Percentiles rank a stretch among this genome's conserved stretches.
Evolutionary conservation across 2,329 filamentous ascomycete species (phyloP).

Genomic region (Clonostachys chloroleuca): DNA sequence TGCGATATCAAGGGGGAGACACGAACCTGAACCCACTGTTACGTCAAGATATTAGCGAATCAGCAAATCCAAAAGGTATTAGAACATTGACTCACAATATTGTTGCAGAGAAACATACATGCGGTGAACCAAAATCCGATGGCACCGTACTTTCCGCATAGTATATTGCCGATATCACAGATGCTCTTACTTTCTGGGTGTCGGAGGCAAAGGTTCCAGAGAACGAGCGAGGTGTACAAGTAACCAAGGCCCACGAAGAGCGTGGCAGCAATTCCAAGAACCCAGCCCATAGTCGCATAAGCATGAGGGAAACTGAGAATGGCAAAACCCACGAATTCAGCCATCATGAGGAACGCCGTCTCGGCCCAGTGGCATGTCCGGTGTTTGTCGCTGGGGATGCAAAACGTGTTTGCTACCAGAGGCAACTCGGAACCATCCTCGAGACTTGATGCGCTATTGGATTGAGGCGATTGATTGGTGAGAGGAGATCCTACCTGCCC

Average conservation of each 20-base stretch:
- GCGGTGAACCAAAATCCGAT: not conserved
- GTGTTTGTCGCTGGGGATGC: not conserved
- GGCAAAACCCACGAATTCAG: not conserved
- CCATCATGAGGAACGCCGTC: not conserved
- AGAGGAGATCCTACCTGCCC: no score
- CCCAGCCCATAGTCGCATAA: not conserved
- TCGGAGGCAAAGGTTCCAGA: conserved; percentile 2
- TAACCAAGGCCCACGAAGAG: not conserved
- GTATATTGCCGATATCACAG: not conserved
- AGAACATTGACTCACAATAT: not conserved
- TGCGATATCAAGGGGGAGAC: no score
- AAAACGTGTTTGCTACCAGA: no score
- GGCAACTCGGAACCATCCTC: no score
- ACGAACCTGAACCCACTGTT: no score
- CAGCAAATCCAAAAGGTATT: no score
- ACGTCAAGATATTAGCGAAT: no score
- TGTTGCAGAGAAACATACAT: conserved; percentile 3
- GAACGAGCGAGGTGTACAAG: not conserved
- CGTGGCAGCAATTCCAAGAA: not conserved
- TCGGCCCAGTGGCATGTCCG: not conserved
- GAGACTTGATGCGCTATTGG: no score
- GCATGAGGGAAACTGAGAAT: not conserved
- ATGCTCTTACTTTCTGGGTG: not conserved
- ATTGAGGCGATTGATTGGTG: no score
- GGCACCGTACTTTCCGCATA: not conserved